Evolutionary conservation across 257 asterid genomes (phyloP).

Genomic region (Gentiana dahurica): DNA sequence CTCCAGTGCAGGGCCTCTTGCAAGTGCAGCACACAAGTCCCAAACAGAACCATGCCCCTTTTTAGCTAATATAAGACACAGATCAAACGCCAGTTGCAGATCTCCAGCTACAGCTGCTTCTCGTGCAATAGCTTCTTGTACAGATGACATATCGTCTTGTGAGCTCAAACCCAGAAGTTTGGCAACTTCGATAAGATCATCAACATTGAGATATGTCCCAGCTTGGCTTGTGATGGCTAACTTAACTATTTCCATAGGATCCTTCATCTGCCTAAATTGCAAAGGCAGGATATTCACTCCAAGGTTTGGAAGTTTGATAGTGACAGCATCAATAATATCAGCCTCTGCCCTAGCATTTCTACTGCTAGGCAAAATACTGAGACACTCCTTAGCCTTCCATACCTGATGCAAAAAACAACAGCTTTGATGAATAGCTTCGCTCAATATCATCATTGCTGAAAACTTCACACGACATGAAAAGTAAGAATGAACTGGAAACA

Average conservation of each 20-base stretch:
- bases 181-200: conserved; percentile 85
- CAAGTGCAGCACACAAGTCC: conserved; percentile 98
- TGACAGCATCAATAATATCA: conserved; percentile 77
- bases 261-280: conserved; percentile 93
- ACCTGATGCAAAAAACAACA: conserved; percentile 34
- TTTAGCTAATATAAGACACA: conserved; percentile 79
- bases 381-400: conserved; percentile 99
- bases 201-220: conserved; percentile 88
- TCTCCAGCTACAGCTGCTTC: conserved; percentile 99
- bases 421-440: conserved; percentile 6
- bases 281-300: conserved; percentile 92
- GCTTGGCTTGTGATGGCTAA: conserved; percentile 75
- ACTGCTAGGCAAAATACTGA: conserved; percentile 74
- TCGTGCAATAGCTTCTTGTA: conserved; percentile 98
- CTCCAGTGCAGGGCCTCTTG: conserved; percentile 92
- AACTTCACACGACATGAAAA: too few relatives aligned
- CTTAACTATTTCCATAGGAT: conserved; percentile 88
- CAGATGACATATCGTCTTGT: conserved; percentile 72
- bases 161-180: conserved; percentile 92
- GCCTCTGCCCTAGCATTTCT: conserved; percentile 80
- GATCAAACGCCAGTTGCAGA: conserved; percentile 93
- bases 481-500: too few relatives aligned
- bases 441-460: not conserved
- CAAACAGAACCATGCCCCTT: conserved; percentile 94
- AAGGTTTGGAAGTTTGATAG: conserved; percentile 90